A percentile compares a stretch with the other conserved stretches of the same genome.
phyloP scores from a whole-genome alignment of 2,329 filamentous ascomycete species.

The Lachnellula occidentalis region DNA sequence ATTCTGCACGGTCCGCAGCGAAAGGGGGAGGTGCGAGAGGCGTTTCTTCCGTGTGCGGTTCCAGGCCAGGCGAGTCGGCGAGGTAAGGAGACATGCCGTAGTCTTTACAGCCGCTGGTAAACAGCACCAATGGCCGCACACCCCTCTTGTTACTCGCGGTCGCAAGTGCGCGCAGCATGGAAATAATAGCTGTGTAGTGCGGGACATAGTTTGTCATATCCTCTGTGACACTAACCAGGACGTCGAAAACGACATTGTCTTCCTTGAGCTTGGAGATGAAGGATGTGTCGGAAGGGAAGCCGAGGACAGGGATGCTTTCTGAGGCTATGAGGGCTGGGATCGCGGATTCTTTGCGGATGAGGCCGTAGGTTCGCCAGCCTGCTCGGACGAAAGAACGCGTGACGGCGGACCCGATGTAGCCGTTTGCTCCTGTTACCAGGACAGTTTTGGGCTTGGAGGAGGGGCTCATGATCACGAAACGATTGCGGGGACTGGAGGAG shows the following conservation, averaged over 20 bases:
- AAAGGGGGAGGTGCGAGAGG: slow-evolving; percentile 32
- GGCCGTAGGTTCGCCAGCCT: slow-evolving; percentile 41
- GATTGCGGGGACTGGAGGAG: neutral
- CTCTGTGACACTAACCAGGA: slow-evolving; percentile 40
- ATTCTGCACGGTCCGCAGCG: slow-evolving; percentile 30
- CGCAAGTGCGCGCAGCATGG: slow-evolving; percentile 33
- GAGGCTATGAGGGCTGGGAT: slow-evolving; percentile 28
- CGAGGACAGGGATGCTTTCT: slow-evolving; percentile 39
- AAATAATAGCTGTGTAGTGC: slow-evolving; percentile 35
- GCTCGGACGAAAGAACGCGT: slow-evolving; percentile 40
- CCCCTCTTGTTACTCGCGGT: slow-evolving; percentile 30
- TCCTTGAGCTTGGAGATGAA: slow-evolving; percentile 28
- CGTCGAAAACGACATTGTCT: slow-evolving; percentile 32
- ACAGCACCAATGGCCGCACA: slow-evolving; percentile 38
- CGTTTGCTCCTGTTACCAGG: slow-evolving; percentile 45
- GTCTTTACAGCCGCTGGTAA: slow-evolving; percentile 46
- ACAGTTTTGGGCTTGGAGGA: slow-evolving; percentile 26
- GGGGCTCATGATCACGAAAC: neutral
- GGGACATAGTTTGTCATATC: slow-evolving; percentile 35
- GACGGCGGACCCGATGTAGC: slow-evolving; percentile 44
- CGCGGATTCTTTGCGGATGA: slow-evolving; percentile 35
- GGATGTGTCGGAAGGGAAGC: slow-evolving; percentile 32
- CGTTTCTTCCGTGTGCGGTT: slow-evolving; percentile 39
- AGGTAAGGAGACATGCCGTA: slow-evolving; percentile 34
- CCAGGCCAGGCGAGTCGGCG: slow-evolving; percentile 33